phyloP scores from a whole-genome alignment of 179 eudicot genomes.

The Carnegiea gigantea region DNA sequence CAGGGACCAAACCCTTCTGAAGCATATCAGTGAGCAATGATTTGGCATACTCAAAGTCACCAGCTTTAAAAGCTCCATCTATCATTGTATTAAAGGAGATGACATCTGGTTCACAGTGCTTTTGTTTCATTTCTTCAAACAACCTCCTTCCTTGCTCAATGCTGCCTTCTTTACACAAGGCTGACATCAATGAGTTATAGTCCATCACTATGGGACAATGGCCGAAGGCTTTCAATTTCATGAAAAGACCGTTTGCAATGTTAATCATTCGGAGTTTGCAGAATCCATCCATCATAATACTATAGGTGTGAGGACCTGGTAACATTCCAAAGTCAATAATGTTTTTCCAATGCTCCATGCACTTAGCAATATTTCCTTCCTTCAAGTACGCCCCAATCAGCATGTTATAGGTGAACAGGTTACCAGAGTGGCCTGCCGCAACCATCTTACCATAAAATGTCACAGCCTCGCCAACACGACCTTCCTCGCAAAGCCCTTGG shows the following conservation, averaged over 20 bases:
- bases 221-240: constrained; percentile 45
- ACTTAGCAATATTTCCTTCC: constrained; percentile 41
- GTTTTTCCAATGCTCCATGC: constrained; percentile 56
- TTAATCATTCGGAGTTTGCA: constrained; percentile 58
- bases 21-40: constrained; percentile 53
- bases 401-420: constrained; percentile 41
- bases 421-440: constrained; percentile 27
- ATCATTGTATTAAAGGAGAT: constrained; percentile 54
- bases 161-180: constrained; percentile 63
- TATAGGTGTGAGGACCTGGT: constrained; percentile 46
- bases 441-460: constrained; percentile 49
- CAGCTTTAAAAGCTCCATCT: constrained; percentile 49
- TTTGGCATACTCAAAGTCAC: constrained; percentile 56
- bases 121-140: constrained; percentile 52
- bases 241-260: constrained; percentile 72
- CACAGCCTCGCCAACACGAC: constrained; percentile 50
- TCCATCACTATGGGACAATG: constrained; percentile 36
- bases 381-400: constrained; percentile 58
- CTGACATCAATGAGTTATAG: constrained; percentile 57
- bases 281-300: constrained; percentile 58
- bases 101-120: constrained; percentile 52
- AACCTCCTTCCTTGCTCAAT: constrained; percentile 58
- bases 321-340: constrained; percentile 30
- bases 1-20: constrained; percentile 59
- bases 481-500: constrained; percentile 60